Base-by-base conservation (phyloP, 768 basidiomycete genomes). In the Lepiota venenata region DNA sequence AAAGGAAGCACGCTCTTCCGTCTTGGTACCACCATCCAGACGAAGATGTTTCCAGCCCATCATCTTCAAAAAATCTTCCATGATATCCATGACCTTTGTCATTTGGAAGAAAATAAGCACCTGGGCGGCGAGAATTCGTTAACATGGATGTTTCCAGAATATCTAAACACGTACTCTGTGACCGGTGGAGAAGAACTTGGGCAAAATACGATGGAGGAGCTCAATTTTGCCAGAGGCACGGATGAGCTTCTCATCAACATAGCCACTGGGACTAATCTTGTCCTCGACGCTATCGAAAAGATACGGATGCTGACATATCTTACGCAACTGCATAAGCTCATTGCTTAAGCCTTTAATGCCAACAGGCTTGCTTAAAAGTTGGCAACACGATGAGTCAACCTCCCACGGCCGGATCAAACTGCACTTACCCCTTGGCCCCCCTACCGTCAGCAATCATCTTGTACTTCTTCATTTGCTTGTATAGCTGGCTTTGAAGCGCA, bases 31-130 rank as follows among this genome's bases (percentile, higher is more conserved):
- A 77, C 94, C 94, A 69, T 98, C 94, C n/a, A 98, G 77, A 61
- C 95, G 90, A 48, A 96, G 84, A 68, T 91, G 87, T 61, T 90
- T 87, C 81, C 83, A 92, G 3, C 81, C 80, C 82, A 86, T 84
- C 79, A 87, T 86, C 66, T 88, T 91, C 64, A 97, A 71, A 64
- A 94, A 98, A 63, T 98, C 95, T 63, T 93, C 92, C 84, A 96
- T 93, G 66, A 97, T 94, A 58, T 96, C 92, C 95, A 98, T 97
- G 62, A 98, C 93, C 65, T 93, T 91, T 14, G 95, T 98, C 97
- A 98, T 98, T 72, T 99, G 97, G 86, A 98, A 98, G 84, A 99
- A 98, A 62, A 99, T 98, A 53, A 99, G 84, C 43, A 96, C 92
- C 90, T 93, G 59, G 2, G 0, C 52, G 22, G 43, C 29, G 35